Conservation (phyloP, 768 basidiomycete genomes). For the Russula lepida region DNA sequence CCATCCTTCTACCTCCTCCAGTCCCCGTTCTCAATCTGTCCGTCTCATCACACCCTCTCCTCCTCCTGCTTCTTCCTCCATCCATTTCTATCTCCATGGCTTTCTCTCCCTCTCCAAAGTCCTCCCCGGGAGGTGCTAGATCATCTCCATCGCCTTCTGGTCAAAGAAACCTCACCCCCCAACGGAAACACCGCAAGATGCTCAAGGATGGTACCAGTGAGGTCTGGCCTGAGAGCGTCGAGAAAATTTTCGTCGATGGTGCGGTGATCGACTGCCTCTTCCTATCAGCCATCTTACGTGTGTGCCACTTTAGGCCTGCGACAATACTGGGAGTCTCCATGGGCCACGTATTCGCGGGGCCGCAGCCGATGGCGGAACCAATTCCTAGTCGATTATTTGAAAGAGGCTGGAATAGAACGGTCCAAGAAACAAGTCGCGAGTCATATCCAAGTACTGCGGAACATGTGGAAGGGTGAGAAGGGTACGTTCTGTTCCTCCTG, state of each 20-base stretch:
- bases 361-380: slow-evolving; percentile 79
- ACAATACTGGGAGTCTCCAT: slow-evolving; percentile 74
- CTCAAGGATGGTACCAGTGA: slow-evolving; percentile 72
- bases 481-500: slow-evolving; percentile 34
- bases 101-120: slow-evolving; percentile 25
- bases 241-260: slow-evolving; percentile 74
- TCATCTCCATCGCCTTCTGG: slow-evolving; percentile 21
- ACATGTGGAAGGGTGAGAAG: slow-evolving; percentile 83
- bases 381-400: slow-evolving; percentile 74
- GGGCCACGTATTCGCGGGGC: slow-evolving; percentile 72
- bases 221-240: slow-evolving; percentile 77
- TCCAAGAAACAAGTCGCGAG: slow-evolving; percentile 87
- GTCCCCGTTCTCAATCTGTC: background rate
- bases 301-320: slow-evolving; percentile 44
- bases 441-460: slow-evolving; percentile 75
- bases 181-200: slow-evolving; percentile 76
- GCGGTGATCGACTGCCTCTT: slow-evolving; percentile 5
- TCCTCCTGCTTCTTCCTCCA: slow-evolving; percentile 10
- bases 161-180: slow-evolving; percentile 49
- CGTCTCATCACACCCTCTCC: background rate
- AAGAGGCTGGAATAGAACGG: slow-evolving; percentile 58
- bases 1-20: slow-evolving; percentile 8
- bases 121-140: slow-evolving; percentile 21
- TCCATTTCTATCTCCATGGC: slow-evolving; percentile 15
- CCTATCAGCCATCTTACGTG: background rate